These are phyloP conservation scores for Pistacia atlantica DNA, from an alignment of 345 rosid species.

Conservation along the genomic window DNA sequence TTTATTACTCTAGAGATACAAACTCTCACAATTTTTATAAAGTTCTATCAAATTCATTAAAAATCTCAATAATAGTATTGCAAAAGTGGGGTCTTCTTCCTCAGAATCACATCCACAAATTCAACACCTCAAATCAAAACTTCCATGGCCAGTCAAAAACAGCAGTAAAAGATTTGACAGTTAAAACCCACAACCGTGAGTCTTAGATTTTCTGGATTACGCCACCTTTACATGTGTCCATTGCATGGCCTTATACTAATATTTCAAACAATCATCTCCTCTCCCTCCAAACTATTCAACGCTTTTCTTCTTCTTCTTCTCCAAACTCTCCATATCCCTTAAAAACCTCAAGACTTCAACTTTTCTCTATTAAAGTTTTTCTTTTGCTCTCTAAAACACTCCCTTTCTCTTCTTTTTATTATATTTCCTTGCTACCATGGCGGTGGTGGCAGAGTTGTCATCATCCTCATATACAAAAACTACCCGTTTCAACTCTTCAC, in stretches of 20 bases:
- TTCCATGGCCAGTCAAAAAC: too few species aligned
- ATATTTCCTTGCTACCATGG: constrained; percentile 46
- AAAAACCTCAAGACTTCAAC: not conserved
- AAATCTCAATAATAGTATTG: too few species aligned
- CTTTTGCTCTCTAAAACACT: not conserved
- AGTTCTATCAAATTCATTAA: too few species aligned
- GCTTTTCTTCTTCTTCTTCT: constrained; percentile 18
- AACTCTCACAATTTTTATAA: too few species aligned
- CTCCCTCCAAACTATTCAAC: constrained; percentile 16
- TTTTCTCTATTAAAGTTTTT: not conserved
- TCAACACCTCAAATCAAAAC: not conserved
- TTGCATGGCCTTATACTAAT: constrained; percentile 44
- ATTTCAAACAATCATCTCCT: constrained; percentile 19
- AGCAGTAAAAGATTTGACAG: too few species aligned
- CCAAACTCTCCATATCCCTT: constrained; percentile 21
- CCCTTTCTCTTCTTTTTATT: constrained; percentile 9
- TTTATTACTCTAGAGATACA: too few species aligned
- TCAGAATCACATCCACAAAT: too few species aligned
- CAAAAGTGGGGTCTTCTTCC: too few species aligned
- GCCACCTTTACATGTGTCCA: constrained; percentile 57
- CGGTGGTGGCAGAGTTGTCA: constrained; percentile 70
- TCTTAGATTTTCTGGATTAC: constrained; percentile 29
- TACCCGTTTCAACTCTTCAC: constrained; percentile 49
- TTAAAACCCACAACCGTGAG: not conserved
- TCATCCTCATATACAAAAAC: constrained; percentile 43